Evolutionary conservation across 768 basidiomycete genomes (phyloP).

Genomic region (Strobilomyces confusus): DNA sequence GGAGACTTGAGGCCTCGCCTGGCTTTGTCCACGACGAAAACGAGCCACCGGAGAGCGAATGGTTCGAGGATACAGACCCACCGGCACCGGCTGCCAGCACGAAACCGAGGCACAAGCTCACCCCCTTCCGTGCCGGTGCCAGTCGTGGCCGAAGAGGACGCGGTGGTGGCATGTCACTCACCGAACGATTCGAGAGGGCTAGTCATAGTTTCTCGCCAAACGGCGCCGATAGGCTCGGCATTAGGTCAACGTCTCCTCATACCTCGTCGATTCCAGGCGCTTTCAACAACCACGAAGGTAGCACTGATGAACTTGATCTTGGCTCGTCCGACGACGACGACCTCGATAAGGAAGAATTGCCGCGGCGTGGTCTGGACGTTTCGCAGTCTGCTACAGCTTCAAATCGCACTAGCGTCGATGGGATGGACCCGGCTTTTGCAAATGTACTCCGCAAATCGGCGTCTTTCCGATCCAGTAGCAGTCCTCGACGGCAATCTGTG

Average conservation of each 20-base stretch:
- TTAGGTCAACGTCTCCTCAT: conserved; percentile 25
- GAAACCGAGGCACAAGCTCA: conserved; percentile 39
- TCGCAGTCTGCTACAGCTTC: conserved; percentile 42
- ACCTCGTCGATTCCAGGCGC: conserved; percentile 33
- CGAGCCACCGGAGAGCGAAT: conserved; percentile 37
- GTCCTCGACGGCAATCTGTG: conserved; percentile 60
- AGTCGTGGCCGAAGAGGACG: conserved; percentile 49
- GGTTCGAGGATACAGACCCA: conserved; percentile 45
- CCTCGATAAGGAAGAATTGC: conserved; percentile 24
- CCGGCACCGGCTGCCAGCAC: conserved; percentile 30
- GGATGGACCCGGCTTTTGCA: conserved; percentile 85
- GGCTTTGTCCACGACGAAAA: conserved; percentile 37
- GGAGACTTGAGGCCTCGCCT: conserved; percentile 45
- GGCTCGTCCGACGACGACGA: conserved; percentile 23
- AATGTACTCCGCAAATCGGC: conserved; percentile 64
- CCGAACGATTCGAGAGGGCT: conserved; percentile 60
- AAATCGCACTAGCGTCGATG: conserved; percentile 72
- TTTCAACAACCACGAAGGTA: conserved; percentile 23
- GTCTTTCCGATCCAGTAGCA: conserved; percentile 43
- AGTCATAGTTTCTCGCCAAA: conserved; percentile 49
- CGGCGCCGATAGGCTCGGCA: conserved; percentile 21
- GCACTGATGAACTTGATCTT: conserved; percentile 17
- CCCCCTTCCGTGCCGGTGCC: conserved; percentile 52
- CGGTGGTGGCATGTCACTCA: conserved; percentile 50
- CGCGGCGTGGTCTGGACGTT: conserved; percentile 24